These are phyloP conservation scores for Calocybe cyanea DNA, from an alignment of 768 basidiomycete genomes.

Conservation along the genomic window DNA sequence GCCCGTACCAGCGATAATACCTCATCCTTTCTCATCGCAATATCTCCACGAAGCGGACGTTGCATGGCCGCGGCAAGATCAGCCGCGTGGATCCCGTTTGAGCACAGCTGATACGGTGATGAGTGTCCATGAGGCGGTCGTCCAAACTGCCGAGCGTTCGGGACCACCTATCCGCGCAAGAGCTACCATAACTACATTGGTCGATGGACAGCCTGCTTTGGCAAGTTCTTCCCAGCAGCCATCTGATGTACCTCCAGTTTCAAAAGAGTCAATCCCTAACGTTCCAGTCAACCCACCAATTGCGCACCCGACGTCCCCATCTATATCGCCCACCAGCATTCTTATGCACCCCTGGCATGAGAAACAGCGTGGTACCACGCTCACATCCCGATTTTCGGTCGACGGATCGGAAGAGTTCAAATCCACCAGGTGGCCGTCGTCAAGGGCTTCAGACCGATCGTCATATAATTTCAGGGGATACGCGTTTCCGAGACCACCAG, in stretches of 20 bases:
- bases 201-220: not conserved
- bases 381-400: not conserved
- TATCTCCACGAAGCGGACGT: conserved; percentile 1
- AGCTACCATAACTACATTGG: not conserved
- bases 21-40: conserved; percentile 10
- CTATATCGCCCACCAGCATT: conserved; percentile 7
- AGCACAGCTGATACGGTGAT: not conserved
- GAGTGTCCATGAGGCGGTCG: conserved; percentile 1
- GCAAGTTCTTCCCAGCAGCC: not conserved
- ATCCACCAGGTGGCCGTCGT: conserved; percentile 1
- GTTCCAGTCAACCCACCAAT: not conserved
- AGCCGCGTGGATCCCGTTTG: not conserved
- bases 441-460: not conserved
- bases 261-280: not conserved
- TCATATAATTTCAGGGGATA: conserved; percentile 9
- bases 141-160: conserved; percentile 5
- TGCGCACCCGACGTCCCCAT: not conserved
- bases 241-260: not conserved
- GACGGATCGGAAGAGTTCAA: conserved; percentile 1
- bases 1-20: not conserved
- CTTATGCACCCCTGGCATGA: conserved; percentile 16
- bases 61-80: conserved; percentile 1
- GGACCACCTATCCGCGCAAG: not conserved
- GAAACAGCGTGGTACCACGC: not conserved
- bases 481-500: conserved; percentile 11